Evolutionary conservation across 352 stramenopile species (phyloP).

Genomic region (Globisporangium acanthophoron): DNA sequence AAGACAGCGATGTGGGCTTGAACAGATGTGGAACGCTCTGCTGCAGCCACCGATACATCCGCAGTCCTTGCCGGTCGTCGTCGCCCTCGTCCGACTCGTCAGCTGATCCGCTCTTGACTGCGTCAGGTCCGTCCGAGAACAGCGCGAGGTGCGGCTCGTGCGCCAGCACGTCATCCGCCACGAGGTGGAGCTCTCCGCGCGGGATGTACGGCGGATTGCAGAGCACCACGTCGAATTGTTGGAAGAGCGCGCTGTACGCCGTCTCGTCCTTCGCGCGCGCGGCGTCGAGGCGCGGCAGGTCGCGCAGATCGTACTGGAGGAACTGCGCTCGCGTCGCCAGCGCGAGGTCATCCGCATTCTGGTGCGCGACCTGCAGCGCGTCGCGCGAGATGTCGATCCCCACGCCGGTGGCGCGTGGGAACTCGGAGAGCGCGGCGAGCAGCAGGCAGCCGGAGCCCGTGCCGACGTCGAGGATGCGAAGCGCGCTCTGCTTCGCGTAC

Average conservation of each 20-base stretch:
- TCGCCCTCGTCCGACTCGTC: background rate
- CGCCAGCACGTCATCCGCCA: conserved; percentile 49
- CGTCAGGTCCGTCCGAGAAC: conserved; percentile 45
- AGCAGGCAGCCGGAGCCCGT: conserved; percentile 69
- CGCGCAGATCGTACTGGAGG: conserved; percentile 34
- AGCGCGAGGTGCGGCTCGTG: conserved; percentile 70
- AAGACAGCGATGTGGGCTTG: background rate
- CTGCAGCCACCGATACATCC: conserved; percentile 45
- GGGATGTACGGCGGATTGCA: conserved; percentile 79
- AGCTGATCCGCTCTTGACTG: background rate
- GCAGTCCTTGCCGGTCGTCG: conserved; percentile 28
- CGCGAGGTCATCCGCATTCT: conserved; percentile 31
- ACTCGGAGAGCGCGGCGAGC: conserved; percentile 54
- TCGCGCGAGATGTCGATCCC: conserved; percentile 53
- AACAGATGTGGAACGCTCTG: conserved; percentile 32
- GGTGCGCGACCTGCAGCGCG: conserved; percentile 44
- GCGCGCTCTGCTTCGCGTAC: conserved; percentile 27
- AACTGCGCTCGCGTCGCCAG: conserved; percentile 13
- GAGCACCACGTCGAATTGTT: conserved; percentile 60
- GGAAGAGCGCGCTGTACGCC: conserved; percentile 15
- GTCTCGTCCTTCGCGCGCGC: background rate
- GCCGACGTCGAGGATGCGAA: conserved; percentile 65
- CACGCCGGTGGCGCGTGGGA: conserved; percentile 42
- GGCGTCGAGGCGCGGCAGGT: conserved; percentile 7
- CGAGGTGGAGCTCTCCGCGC: conserved; percentile 36